phyloP scores from a whole-genome alignment of 2,329 filamentous ascomycete genomes.

The Clonostachys rhizophaga region DNA sequence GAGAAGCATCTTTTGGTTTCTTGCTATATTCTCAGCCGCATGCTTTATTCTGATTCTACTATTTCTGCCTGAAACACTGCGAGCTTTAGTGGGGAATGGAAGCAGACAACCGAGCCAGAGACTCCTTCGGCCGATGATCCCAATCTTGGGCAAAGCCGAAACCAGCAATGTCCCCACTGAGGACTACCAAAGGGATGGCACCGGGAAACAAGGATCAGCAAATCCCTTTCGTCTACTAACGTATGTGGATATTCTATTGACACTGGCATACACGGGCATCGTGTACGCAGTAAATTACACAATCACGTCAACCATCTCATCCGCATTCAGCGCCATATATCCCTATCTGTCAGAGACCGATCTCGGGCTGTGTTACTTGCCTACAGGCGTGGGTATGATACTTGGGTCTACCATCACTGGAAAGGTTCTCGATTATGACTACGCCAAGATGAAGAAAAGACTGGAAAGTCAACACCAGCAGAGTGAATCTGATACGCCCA shows the following conservation, averaged over 20 bases:
- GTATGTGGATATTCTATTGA: conserved; percentile 19
- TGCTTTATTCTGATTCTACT: conserved; percentile 25
- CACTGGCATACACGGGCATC: conserved; percentile 20
- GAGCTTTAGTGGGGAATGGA: conserved; percentile 18
- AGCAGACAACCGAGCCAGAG: conserved; percentile 5
- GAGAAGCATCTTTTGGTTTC: conserved; percentile 48
- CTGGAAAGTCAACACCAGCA: background rate
- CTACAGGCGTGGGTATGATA: conserved; percentile 21
- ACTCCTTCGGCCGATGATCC: background rate
- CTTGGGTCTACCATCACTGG: conserved; percentile 17
- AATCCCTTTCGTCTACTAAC: conserved; percentile 23
- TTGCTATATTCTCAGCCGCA: conserved; percentile 36
- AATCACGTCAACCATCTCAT: conserved; percentile 24
- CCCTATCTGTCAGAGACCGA: conserved; percentile 19
- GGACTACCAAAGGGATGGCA: background rate
- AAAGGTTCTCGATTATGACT: conserved; percentile 20
- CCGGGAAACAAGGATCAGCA: conserved; percentile 1
- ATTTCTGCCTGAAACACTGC: conserved; percentile 22
- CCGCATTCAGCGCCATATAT: conserved; percentile 17
- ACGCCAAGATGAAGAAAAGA: conserved; percentile 10
- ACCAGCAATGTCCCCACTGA: no score
- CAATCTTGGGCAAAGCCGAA: background rate
- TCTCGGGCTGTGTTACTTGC: conserved; percentile 22
- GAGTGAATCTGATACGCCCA: background rate
- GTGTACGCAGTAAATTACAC: conserved; percentile 26